Conservation (phyloP, 116 monocot species). For the Zostera marina region DNA sequence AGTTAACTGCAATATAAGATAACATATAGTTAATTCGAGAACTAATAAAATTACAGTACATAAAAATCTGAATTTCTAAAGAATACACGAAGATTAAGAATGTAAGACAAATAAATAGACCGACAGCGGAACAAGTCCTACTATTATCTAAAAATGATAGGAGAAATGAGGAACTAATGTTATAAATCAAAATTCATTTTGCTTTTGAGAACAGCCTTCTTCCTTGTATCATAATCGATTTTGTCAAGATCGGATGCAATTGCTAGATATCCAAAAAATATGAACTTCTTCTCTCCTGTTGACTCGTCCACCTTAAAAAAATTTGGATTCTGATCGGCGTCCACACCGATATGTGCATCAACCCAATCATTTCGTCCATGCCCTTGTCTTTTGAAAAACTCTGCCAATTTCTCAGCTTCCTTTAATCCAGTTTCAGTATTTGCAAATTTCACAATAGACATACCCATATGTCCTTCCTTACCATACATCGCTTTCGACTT, state of each 20-base stretch:
- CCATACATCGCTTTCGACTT: slow-evolving; percentile 67
- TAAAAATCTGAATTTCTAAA: too few relatives aligned
- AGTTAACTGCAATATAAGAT: too few relatives aligned
- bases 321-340: slow-evolving; percentile 42
- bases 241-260: slow-evolving; percentile 64
- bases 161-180: background rate
- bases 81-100: too few relatives aligned
- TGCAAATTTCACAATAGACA: slow-evolving; percentile 57
- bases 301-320: slow-evolving; percentile 47
- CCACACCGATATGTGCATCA: slow-evolving; percentile 15
- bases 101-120: too few relatives aligned
- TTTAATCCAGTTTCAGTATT: slow-evolving; percentile 49
- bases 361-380: slow-evolving; percentile 60
- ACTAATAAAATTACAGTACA: too few relatives aligned
- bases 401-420: slow-evolving; percentile 63
- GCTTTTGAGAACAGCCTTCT: slow-evolving; percentile 52
- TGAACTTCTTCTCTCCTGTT: slow-evolving; percentile 59
- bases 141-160: background rate
- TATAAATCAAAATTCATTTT: slow-evolving; percentile 11
- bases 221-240: slow-evolving; percentile 63
- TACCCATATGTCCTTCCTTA: slow-evolving; percentile 73
- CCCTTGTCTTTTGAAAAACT: slow-evolving; percentile 53
- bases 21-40: too few relatives aligned
- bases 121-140: too few relatives aligned
- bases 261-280: slow-evolving; percentile 77